Conservation (phyloP, 148 eudicot genomes). For the Vaccinium corymbosum region DNA sequence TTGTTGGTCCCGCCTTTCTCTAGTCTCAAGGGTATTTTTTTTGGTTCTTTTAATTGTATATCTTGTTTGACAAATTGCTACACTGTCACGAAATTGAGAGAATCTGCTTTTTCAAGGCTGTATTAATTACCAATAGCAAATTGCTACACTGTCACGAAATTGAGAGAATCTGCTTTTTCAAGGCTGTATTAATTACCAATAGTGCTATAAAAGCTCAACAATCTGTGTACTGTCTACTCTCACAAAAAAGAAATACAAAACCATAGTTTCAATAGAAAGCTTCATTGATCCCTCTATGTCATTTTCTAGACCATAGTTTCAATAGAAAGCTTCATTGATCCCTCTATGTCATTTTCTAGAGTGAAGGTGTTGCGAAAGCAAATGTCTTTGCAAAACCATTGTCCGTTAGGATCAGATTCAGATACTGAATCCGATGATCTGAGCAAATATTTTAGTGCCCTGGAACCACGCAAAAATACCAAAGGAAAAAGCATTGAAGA, state of each 20-base stretch:
- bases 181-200: background rate
- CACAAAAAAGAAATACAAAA: background rate
- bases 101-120: background rate
- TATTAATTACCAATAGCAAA: background rate
- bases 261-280: background rate
- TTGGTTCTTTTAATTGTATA: no score
- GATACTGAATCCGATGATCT: constrained; percentile 10
- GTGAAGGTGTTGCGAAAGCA: background rate
- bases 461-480: background rate
- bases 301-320: background rate
- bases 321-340: background rate
- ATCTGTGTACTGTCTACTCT: background rate
- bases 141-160: background rate
- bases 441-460: background rate
- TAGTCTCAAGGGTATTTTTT: no score
- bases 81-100: background rate
- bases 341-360: background rate
- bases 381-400: background rate
- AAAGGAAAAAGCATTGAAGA: background rate
- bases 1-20: no score
- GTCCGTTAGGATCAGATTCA: background rate
- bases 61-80: no score
- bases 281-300: background rate
- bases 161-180: background rate
- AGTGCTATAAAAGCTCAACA: background rate